Evolutionary conservation across 1,284 basidiomycete genomes (phyloP).

Genomic region (Microbotryum saponariae): DNA sequence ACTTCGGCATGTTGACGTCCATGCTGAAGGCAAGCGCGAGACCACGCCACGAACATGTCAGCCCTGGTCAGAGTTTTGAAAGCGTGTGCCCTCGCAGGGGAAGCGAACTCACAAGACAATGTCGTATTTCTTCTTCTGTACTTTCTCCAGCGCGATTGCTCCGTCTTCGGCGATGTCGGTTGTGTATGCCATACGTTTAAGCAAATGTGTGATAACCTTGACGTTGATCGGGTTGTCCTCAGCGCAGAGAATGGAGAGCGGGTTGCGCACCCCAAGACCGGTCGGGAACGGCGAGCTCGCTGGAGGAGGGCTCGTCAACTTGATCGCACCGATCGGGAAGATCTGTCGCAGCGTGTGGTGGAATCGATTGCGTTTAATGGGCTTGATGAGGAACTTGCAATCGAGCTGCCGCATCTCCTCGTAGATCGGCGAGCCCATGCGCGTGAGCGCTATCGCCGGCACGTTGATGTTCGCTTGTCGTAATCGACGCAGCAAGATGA

Average conservation of each 20-base stretch:
- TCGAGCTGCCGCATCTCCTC: constrained; percentile 27
- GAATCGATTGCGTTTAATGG: constrained; percentile 30
- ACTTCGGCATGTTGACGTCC: constrained; percentile 31
- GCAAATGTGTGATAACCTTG: constrained; percentile 28
- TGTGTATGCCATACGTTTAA: constrained; percentile 26
- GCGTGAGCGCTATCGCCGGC: constrained; percentile 24
- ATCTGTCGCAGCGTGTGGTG: constrained; percentile 28
- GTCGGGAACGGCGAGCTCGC: constrained; percentile 17
- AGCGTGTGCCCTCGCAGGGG: neutral
- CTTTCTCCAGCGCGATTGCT: constrained; percentile 23
- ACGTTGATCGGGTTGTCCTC: constrained; percentile 31
- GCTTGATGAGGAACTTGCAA: constrained; percentile 31
- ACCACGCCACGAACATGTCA: neutral
- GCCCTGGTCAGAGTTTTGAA: too few species aligned
- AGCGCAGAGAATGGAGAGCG: constrained; percentile 25
- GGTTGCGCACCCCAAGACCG: constrained; percentile 15
- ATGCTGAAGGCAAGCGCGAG: constrained; percentile 4
- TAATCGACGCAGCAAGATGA: constrained; percentile 20
- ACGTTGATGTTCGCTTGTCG: constrained; percentile 17
- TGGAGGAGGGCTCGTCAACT: neutral
- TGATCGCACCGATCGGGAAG: constrained; percentile 18
- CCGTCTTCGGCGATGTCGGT: constrained; percentile 26
- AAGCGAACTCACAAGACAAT: constrained; percentile 14
- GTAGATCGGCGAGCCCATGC: constrained; percentile 30
- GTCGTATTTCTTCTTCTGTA: constrained; percentile 27